These are phyloP conservation scores for Crithidia bombi DNA, from an alignment of 208 protist genomes.

Conservation along the genomic window DNA sequence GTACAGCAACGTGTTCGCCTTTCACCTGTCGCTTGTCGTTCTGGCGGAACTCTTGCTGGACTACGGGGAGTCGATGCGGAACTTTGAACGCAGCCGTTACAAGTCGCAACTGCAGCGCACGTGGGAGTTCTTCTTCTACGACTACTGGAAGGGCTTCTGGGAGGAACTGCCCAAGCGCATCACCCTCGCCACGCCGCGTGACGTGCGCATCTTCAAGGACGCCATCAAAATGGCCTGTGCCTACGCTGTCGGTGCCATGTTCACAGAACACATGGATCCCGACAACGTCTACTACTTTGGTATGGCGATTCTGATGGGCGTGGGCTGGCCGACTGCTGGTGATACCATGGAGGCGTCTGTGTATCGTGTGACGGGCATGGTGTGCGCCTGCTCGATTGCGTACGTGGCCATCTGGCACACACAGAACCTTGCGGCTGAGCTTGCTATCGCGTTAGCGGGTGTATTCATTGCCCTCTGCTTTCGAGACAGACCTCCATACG, in stretches of 20 bases:
- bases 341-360: constrained; percentile 61
- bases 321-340: constrained; percentile 51
- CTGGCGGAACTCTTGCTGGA: constrained; percentile 48
- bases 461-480: constrained; percentile 51
- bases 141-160: constrained; percentile 69
- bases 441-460: constrained; percentile 34
- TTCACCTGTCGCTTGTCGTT: constrained; percentile 37
- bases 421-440: constrained; percentile 26
- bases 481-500: constrained; percentile 37
- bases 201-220: constrained; percentile 78
- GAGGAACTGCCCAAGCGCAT: constrained; percentile 57
- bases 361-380: constrained; percentile 61
- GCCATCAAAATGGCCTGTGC: constrained; percentile 51
- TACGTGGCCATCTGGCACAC: constrained; percentile 47
- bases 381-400: constrained; percentile 45
- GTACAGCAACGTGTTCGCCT: constrained; percentile 40
- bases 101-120: constrained; percentile 37
- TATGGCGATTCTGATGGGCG: constrained; percentile 71
- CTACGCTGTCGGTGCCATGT: constrained; percentile 49
- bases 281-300: constrained; percentile 67
- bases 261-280: constrained; percentile 47
- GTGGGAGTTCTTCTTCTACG: constrained; percentile 63
- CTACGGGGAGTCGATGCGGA: constrained; percentile 36
- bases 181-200: constrained; percentile 58
- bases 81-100: constrained; percentile 67